phyloP scores from a whole-genome alignment of 106 monocot genomes.

The Xerophyta viscosa region DNA sequence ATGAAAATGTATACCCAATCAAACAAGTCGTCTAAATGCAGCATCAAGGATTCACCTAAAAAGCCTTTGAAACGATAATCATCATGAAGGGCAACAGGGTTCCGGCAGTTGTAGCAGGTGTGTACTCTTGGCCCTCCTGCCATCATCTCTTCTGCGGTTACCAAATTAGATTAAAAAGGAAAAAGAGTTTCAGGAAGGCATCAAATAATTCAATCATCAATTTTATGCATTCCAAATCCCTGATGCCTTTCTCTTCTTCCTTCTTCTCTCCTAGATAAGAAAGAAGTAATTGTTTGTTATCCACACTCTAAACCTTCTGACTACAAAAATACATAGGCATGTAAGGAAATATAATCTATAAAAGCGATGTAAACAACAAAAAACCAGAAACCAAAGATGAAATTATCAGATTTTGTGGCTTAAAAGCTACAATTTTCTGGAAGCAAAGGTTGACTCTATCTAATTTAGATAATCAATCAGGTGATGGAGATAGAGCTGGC shows the following conservation, averaged over 20 bases:
- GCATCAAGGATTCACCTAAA: conserved; percentile 45
- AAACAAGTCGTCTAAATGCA: neutral
- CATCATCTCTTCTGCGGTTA: conserved; percentile 10
- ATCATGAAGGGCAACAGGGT: conserved; percentile 77
- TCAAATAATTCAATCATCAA: neutral
- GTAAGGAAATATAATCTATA: too few relatives aligned
- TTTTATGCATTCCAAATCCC: neutral
- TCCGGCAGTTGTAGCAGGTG: conserved; percentile 84
- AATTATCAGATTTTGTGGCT: too few relatives aligned
- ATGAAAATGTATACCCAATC: too few relatives aligned
- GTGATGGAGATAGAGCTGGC: too few relatives aligned
- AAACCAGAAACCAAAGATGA: too few relatives aligned
- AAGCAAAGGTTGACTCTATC: too few relatives aligned
- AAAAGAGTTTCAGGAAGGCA: neutral
- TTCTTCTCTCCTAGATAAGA: neutral
- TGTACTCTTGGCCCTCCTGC: conserved; percentile 69
- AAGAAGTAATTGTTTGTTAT: too few relatives aligned
- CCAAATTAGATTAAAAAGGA: neutral
- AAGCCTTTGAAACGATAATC: conserved; percentile 84
- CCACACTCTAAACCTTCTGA: too few relatives aligned
- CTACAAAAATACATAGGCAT: too few relatives aligned
- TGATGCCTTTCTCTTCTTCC: neutral
- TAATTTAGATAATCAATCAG: too few relatives aligned
- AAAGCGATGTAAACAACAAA: too few relatives aligned
- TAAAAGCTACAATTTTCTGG: too few relatives aligned